Base-by-base conservation (phyloP, 768 basidiomycete species). In the Suillus discolor region DNA sequence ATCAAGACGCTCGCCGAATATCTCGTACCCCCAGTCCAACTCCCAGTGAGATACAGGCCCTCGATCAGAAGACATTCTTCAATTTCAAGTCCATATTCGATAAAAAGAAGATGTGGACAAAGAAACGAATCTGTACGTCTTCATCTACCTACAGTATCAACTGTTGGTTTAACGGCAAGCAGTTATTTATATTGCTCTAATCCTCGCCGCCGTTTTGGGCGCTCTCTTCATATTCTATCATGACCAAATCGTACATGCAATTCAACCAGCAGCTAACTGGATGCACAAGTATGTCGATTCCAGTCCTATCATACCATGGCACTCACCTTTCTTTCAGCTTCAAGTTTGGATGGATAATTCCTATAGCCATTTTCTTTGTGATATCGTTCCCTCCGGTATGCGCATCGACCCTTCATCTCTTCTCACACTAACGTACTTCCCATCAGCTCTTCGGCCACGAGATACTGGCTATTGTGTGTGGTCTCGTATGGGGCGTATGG, bases 401-500 rank as follows among this genome's bases (percentile, higher is more conserved):
- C 76, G 4, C 4, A 53, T 38, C 49, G 60, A 49, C 28, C 53
- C 64, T 53, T 28, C 57, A 28, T 41, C 2, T 18, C 36, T 28
- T 23, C 6, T 59, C 57, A 28, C 44, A 59, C 12, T 36, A 11
- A 45, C 23, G 18, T 16, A 9, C 42, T 42, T 64, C 5, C 67
- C 3, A 70, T n/a, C 57, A 92, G 85, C 85, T 97, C 20, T 96
- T 96, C 71, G 96, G 96, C 6, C 95, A 97, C 68, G 96, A 97
- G 82, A 92, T 97, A 64, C 82, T 97, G 47, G 92, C 93, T 28
- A 85, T 96, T 42, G 81, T 97, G 8, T 94, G 93, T 71, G 96
- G 96, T 20, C 76, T 97, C 41, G 92, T 97, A 3, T 97, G 94
- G 93, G 94, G 93, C 3, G 80, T 96, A 2, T 90, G 96, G 84